Conservation (phyloP, 139 green algal species). For the Astrephomene gubernaculifera region DNA sequence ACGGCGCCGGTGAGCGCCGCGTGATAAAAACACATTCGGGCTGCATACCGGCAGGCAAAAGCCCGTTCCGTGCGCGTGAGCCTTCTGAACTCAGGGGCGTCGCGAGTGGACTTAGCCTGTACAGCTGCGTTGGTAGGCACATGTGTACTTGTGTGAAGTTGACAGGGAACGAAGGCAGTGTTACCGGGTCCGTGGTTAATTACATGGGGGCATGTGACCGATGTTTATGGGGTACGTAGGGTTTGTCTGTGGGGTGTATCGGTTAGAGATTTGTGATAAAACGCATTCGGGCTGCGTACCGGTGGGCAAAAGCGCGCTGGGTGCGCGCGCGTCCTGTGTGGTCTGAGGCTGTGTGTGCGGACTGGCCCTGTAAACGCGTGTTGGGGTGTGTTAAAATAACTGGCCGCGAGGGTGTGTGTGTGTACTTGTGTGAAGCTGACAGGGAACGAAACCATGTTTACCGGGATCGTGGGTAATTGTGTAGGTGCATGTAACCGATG, state of each 20-base stretch:
- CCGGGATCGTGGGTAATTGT: background rate
- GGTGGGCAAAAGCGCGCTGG: background rate
- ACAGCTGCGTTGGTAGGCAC: background rate
- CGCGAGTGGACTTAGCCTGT: background rate
- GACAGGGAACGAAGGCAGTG: background rate
- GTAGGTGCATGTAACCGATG: background rate
- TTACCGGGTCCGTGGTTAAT: background rate
- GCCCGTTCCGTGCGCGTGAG: background rate
- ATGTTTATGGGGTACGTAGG: background rate
- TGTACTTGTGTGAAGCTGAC: background rate
- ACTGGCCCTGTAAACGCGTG: background rate
- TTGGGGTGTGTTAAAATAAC: background rate
- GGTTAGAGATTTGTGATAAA: background rate
- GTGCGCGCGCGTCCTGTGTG: background rate
- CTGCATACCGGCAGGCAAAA: background rate
- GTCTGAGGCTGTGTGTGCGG: background rate
- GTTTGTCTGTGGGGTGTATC: background rate
- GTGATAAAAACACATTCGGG: background rate
- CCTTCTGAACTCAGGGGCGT: background rate
- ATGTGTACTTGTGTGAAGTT: background rate
- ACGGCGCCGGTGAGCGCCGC: background rate
- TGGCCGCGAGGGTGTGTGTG: background rate
- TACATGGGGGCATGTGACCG: background rate
- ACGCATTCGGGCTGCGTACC: background rate
- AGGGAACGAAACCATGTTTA: background rate